Evolutionary conservation across 768 basidiomycete genomes (phyloP), one percentile per base, ranked within the genome.

Genomic region (Atractiella rhizophila): DNA sequence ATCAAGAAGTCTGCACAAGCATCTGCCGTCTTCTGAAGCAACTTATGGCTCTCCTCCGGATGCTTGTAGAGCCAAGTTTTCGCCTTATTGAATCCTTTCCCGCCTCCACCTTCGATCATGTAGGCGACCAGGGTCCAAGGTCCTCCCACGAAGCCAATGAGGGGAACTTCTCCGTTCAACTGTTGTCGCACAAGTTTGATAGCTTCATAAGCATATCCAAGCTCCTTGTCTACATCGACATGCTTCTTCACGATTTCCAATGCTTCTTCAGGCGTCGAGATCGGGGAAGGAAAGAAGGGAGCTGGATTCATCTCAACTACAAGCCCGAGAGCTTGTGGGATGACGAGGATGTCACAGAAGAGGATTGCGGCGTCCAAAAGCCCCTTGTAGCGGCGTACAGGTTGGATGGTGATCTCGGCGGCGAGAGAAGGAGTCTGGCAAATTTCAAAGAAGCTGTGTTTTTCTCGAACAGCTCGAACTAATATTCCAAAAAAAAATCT

Each of bases 121-220:
- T 96, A 98, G 18, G 75, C 71, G 62, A 98, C 85, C 39, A 96
- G 68, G 4, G 91, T 98, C 91, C 91, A 96, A 2, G 91, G 91
- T 0, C 83, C 85, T 29, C 88, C 91, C 55, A 73, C 81, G 62
- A 98, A 98, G 10, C 91, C 91, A 51, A 98, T 91, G 42, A 98
- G 65, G 11, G 91, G 88, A 12, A 96, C 85, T 56, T 79, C 69
- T 18, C 88, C 91, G 1, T 71, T 66, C 40, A 96, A 65, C 36
- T 66, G 74, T 37, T 68, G 67, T 43, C 91, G 69, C 7, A 86
- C 85, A 52, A 71, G 57, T 10, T 76, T 83, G 59, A 98, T 73
- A 20, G 91, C 91, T 35, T 79, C 70, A 57, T 79, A 96, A 23
- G 96, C 78, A 56, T 96, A 96, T 47, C 72, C 72, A 21, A 98